Conservation (phyloP, 2,329 filamentous ascomycete species). For the Ceratocystis colombiana region DNA sequence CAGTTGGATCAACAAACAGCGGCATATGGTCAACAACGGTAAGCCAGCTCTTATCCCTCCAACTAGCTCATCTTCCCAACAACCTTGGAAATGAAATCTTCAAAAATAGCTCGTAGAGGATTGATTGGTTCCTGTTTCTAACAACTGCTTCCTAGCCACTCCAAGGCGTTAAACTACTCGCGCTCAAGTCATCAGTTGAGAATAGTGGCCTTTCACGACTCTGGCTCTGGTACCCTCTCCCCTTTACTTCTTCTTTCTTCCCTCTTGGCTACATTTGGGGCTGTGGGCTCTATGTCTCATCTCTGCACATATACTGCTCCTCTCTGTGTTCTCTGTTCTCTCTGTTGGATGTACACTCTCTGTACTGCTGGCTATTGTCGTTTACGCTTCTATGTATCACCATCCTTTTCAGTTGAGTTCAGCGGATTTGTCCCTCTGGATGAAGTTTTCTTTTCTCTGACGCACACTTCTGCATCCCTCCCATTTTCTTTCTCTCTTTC, state of each 20-base stretch:
- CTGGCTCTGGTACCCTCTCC: constrained; percentile 10
- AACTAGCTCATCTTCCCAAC: background rate
- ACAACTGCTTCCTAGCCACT: constrained; percentile 21
- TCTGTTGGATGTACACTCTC: constrained; percentile 20
- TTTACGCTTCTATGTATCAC: constrained; percentile 18
- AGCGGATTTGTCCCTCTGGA: constrained; percentile 7
- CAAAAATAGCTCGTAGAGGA: background rate
- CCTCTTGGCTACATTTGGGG: constrained; percentile 10
- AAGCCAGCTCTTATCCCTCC: constrained; percentile 30
- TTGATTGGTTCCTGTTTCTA: background rate
- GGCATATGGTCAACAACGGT: constrained; percentile 51
- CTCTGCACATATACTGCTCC: constrained; percentile 17
- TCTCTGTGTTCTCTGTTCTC: constrained; percentile 5
- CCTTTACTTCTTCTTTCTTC: constrained; percentile 15
- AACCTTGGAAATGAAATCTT: no score
- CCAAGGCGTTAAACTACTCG: constrained; percentile 24
- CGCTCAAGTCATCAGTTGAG: constrained; percentile 12
- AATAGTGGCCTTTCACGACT: constrained; percentile 2
- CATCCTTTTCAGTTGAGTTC: constrained; percentile 5
- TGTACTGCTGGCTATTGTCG: constrained; percentile 17
- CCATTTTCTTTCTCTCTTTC: constrained; percentile 15
- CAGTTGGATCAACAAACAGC: constrained; percentile 78
- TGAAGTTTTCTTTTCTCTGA: constrained; percentile 3
- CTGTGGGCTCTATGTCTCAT: constrained; percentile 18
- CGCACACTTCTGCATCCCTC: constrained; percentile 11